Percentiles rank a stretch among this genome's conserved stretches.
Evolutionary conservation across 1,284 basidiomycete genomes (phyloP).

Genomic region (Microbotryomycetes sp.): DNA sequence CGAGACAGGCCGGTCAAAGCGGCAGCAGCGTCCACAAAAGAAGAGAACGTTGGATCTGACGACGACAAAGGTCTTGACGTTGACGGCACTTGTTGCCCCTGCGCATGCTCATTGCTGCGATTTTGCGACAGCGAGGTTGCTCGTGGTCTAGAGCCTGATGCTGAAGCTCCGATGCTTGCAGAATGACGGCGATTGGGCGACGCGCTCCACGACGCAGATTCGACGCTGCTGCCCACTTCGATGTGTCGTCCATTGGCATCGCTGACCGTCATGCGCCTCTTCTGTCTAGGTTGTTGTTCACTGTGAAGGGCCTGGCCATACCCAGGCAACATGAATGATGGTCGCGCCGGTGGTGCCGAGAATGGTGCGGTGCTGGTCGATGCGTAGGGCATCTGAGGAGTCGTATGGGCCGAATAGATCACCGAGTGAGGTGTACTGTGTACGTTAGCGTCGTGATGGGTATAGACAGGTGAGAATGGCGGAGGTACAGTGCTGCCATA

Average conservation of each 20-base stretch:
- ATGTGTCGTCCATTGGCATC: background rate
- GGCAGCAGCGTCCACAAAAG: constrained; percentile 33
- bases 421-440: too few species aligned
- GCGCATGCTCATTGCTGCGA: background rate
- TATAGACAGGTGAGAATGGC: too few species aligned
- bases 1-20: constrained; percentile 28
- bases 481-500: too few species aligned
- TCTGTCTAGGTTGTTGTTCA: background rate
- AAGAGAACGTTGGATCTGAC: constrained; percentile 26
- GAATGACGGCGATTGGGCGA: too few species aligned
- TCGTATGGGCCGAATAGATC: too few species aligned
- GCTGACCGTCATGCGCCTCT: constrained; percentile 3
- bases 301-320: too few species aligned
- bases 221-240: background rate
- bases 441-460: too few species aligned
- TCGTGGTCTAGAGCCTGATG: background rate
- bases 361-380: background rate
- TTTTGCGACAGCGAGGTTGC: background rate
- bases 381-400: background rate
- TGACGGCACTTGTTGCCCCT: background rate
- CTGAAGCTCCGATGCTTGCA: background rate
- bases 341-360: background rate
- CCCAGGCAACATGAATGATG: too few species aligned
- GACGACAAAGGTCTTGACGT: constrained; percentile 11
- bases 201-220: too few species aligned